Base-by-base conservation (phyloP, 495 filamentous ascomycete species). In the Xylaria intraflava region DNA sequence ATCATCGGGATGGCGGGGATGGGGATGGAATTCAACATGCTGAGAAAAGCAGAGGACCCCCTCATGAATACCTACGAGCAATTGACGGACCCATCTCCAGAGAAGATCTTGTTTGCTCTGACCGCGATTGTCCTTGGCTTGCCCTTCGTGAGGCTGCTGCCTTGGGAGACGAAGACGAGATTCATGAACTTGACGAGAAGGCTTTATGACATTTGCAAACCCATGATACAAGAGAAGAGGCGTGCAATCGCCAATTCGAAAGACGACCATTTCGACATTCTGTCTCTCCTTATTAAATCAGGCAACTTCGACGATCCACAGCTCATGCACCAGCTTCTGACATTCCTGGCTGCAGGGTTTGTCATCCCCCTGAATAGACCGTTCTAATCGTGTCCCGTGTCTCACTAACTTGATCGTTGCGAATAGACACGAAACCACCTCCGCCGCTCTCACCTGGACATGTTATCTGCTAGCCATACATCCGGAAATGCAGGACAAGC, bases 261-360 rank as follows among this genome's bases (percentile, higher is more conserved):
- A 46, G 52, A 63, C 6, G 55, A 62, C 3, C 82, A 80, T 24
- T 61, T 82, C 22, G 88, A 91, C 57, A 87, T 92, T 46, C 70
- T 91, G 56, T 86, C 83, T n/a, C 80, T 88, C 0, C 87, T 88
- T 20, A 70, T 91, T 23, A 72, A 82, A 41, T 83, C 79, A 36
- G 86, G 81, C 31, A 78, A 79, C 12, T 90, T 89, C 64, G 77
- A 73, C 33, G 83, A 88, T 39, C 82, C 84, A n/a, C 80, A 84
- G 31, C 79, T 91, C n/a, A 72, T 84, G 38, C 84, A 92, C 61
- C 88, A 92, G 59, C 75, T 89, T 62, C 88, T 92, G 84, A 92
- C 88, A 4, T 90, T 90, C 71, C 77, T 91, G 3, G 84, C 82
- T 3, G 89, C 89, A 0, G 89, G 89, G 60, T 62, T 42, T n/a